Evolutionary conservation across 345 rosid genomes (phyloP), one percentile per base, ranked within the genome.

Genomic region (Murraya koenigii): DNA sequence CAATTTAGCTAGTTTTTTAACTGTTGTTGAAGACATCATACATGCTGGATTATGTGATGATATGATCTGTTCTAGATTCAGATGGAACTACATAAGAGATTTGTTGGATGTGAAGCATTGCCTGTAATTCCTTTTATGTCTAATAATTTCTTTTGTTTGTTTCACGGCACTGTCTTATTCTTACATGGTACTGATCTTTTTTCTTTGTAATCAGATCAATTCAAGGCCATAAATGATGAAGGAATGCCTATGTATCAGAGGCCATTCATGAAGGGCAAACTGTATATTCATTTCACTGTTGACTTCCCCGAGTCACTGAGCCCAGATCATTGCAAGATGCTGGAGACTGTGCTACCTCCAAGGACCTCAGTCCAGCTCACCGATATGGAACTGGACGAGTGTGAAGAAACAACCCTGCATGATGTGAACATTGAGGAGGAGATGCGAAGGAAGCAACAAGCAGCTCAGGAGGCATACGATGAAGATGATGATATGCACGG

Each of bases 251-350:
- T 82, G 52, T 83, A 91, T 77, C 85, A 82, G 66, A 82, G 93
- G 83, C 92, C 96, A 3, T 91, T 91, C 87, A 90, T 91, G 94
- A 93, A 49, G 79, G 96, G 97, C 64, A 91, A 91, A 82, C 79
- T 89, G 20, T 91, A 89, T 82, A 86, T 93, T 75, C 90, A 89
- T 71, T 91, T 90, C 77, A 88, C 81, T 2, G 93, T 93, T 61
- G 93, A 80, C 3, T 91, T 93, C 83, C 92, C 93, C 0, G 92
- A 88, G 13, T 82, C 90, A 0, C 65, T 93, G 14, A 72, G 63
- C 80, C 82, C 85, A 1, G 94, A 90, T 14, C 94, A 91, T 76
- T 83, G 89, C 83, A 82, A 82, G 81, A 75, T 81, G 23, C 36
- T 91, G 8, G 92, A 89, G 83, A 66, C 88, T 58, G 75, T 86